These are phyloP conservation scores for Curvularia verruculosa DNA, from an alignment of 2,329 filamentous ascomycete genomes.

Conservation along the genomic window DNA sequence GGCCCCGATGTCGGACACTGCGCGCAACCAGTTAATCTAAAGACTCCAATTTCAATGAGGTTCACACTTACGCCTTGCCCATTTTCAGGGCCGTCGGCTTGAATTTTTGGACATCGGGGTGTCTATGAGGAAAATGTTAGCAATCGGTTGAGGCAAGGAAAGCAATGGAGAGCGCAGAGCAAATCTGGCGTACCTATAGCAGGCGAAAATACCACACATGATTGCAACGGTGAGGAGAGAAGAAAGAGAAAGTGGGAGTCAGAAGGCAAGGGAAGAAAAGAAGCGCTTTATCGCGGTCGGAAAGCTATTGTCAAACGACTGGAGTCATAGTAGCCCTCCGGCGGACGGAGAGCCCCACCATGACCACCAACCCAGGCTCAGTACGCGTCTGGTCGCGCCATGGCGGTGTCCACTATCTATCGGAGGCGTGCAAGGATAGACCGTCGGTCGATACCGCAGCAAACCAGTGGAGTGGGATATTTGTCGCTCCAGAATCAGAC, in stretches of 20 bases:
- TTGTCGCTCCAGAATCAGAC: neutral
- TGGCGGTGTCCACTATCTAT: constrained; percentile 10
- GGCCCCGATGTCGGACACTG: constrained; percentile 92
- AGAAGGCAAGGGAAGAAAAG: constrained; percentile 8
- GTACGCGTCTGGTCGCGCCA: constrained; percentile 3
- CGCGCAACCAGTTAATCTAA: constrained; percentile 44
- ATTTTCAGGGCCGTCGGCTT: constrained; percentile 93
- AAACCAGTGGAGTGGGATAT: constrained; percentile 16
- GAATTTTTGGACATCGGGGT: constrained; percentile 94
- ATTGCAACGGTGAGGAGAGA: constrained; percentile 47
- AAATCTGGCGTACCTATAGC: constrained; percentile 69
- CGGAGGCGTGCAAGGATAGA: constrained; percentile 6
- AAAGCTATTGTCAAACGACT: constrained; percentile 34
- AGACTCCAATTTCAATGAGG: neutral
- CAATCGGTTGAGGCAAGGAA: constrained; percentile 13
- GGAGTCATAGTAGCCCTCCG: constrained; percentile 31
- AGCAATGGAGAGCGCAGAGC: constrained; percentile 29
- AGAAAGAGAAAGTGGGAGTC: constrained; percentile 13
- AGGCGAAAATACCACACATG: constrained; percentile 98
- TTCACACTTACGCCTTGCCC: constrained; percentile 80
- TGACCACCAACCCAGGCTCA: constrained; percentile 10
- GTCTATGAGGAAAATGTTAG: constrained; percentile 52
- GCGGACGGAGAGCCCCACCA: constrained; percentile 17
- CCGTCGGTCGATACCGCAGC: constrained; percentile 5
- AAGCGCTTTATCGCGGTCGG: constrained; percentile 11